Conservation (phyloP, 2,329 filamentous ascomycete genomes). For the Botrytis aclada region DNA sequence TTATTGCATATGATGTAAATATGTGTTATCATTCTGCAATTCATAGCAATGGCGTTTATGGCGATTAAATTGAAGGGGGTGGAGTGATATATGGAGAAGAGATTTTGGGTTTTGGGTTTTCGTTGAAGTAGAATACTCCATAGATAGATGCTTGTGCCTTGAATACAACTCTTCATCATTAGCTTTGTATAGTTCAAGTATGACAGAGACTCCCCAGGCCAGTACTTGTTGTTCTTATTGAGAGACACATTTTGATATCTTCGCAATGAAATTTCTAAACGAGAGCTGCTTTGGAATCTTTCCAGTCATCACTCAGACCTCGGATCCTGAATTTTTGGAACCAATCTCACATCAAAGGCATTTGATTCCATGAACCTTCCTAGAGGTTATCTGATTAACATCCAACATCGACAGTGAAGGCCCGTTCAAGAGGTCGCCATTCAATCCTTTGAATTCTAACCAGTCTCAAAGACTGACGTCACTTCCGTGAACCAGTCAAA, state of each 20-base stretch:
- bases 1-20: neutral
- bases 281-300: neutral
- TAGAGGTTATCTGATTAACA: neutral
- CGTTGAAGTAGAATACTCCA: neutral
- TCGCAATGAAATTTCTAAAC: neutral
- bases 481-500: neutral
- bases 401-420: neutral
- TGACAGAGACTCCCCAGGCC: neutral
- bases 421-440: neutral
- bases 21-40: neutral
- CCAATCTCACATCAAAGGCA: neutral
- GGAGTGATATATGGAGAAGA: too few relatives aligned
- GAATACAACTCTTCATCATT: neutral
- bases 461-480: neutral
- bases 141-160: neutral
- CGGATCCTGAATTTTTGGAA: neutral
- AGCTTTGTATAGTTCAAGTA: neutral
- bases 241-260: neutral
- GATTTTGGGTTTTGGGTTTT: neutral
- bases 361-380: neutral
- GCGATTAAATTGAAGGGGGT: neutral
- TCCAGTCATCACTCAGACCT: neutral
- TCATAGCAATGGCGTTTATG: slow-evolving; percentile 7
- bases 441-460: neutral
- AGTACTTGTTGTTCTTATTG: neutral